These are phyloP conservation scores for Rheum nobile DNA, from an alignment of 148 eudicot species.

Conservation along the genomic window DNA sequence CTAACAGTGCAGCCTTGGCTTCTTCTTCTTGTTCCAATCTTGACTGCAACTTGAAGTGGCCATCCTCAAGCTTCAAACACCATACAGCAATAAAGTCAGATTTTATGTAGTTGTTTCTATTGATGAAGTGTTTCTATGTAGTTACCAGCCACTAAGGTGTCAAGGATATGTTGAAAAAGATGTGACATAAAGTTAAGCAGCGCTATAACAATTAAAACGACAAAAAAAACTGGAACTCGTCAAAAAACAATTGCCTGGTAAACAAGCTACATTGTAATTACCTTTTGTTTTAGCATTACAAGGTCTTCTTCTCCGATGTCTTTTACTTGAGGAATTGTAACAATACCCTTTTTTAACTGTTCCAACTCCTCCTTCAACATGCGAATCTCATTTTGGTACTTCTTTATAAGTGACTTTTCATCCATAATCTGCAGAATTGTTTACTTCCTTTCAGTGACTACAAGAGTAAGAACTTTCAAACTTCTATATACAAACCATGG, in stretches of 20 bases:
- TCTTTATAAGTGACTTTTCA: conserved; percentile 96
- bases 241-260: background rate
- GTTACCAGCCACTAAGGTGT: background rate
- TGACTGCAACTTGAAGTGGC: conserved; percentile 91
- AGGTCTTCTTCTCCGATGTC: conserved; percentile 63
- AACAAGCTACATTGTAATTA: conserved; percentile 10
- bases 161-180: background rate
- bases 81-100: conserved; percentile 9
- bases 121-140: background rate
- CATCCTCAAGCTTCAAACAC: conserved; percentile 83
- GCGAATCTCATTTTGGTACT: conserved; percentile 95
- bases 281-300: conserved; percentile 83
- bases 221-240: background rate
- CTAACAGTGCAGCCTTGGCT: conserved; percentile 88
- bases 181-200: background rate
- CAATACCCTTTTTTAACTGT: conserved; percentile 79
- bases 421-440: conserved; percentile 72
- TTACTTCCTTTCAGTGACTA: conserved; percentile 11
- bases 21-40: conserved; percentile 99
- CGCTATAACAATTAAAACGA: background rate
- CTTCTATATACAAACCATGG: background rate
- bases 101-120: background rate
- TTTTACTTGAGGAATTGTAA: conserved; percentile 54
- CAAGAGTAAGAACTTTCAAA: background rate
- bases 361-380: conserved; percentile 84